Conservation (phyloP, 192 early-diverging fungal species). For the Coemansia sp. region DNA sequence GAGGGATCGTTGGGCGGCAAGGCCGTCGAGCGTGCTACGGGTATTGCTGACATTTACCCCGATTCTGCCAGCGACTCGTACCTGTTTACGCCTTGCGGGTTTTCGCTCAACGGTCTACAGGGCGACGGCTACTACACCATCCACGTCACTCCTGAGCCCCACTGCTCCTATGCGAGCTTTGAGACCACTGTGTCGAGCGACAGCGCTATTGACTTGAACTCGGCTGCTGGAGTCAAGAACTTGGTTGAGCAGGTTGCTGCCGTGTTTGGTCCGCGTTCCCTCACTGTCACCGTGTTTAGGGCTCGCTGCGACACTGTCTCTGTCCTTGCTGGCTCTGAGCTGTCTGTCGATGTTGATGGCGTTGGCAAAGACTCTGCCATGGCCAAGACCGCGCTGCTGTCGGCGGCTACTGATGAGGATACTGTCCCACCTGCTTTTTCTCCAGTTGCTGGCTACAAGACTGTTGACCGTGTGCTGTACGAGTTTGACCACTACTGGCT, state of each 20-base stretch:
- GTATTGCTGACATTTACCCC: constrained; percentile 84
- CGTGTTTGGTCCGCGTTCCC: constrained; percentile 81
- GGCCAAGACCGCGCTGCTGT: constrained; percentile 7
- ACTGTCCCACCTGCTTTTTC: constrained; percentile 50
- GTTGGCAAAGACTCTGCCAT: neutral
- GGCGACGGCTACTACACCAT: constrained; percentile 92
- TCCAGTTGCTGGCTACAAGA: constrained; percentile 64
- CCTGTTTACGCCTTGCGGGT: constrained; percentile 96
- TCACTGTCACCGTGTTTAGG: constrained; percentile 82
- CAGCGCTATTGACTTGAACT: constrained; percentile 44
- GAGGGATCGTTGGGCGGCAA: constrained; percentile 67
- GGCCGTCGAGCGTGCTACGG: constrained; percentile 75
- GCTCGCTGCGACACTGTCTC: constrained; percentile 34
- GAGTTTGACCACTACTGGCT: constrained; percentile 83
- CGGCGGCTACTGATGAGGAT: constrained; percentile 14
- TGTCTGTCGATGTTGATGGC: constrained; percentile 3
- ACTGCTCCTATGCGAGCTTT: constrained; percentile 99
- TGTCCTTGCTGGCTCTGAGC: neutral
- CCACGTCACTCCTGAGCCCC: constrained; percentile 97
- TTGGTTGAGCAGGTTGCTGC: constrained; percentile 77
- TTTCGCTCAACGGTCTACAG: constrained; percentile 88
- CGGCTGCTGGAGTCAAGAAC: constrained; percentile 61
- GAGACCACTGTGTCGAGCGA: constrained; percentile 88
- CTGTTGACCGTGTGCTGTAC: constrained; percentile 74
- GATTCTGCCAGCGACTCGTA: constrained; percentile 82